A percentile compares a stretch with the other conserved stretches of the same genome.
Conservation (phyloP, 768 basidiomycete genomes). For the Amanita pallidorosea region DNA sequence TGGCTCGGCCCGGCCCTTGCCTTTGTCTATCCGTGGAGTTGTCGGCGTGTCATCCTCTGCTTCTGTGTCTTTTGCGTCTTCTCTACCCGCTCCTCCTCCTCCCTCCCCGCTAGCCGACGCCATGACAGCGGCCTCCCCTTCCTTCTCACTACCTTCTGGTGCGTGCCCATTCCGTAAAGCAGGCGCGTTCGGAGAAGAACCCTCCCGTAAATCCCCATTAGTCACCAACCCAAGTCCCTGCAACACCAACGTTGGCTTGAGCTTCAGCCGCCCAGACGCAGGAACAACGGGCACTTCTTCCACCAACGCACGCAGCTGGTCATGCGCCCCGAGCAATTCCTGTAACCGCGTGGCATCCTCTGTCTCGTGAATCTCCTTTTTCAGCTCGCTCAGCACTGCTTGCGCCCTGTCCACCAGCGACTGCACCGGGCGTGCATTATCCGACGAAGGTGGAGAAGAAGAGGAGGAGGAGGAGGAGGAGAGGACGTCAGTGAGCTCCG, state of each 20-base stretch:
- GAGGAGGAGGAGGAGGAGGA: no score
- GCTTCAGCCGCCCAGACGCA: background rate
- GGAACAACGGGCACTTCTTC: slow-evolving; percentile 30
- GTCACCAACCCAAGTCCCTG: slow-evolving; percentile 34
- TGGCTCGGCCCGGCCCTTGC: slow-evolving; percentile 62
- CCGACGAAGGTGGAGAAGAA: background rate
- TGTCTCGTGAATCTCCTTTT: slow-evolving; percentile 40
- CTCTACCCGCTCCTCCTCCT: slow-evolving; percentile 4
- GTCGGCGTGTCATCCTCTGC: slow-evolving; percentile 28
- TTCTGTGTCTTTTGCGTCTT: slow-evolving; percentile 6
- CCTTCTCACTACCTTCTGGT: slow-evolving; percentile 4
- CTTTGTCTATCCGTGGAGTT: slow-evolving; percentile 68
- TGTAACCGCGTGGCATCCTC: slow-evolving; percentile 52
- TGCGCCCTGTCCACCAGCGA: slow-evolving; percentile 38
- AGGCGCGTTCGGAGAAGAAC: background rate
- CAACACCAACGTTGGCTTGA: slow-evolving; percentile 27
- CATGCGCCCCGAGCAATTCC: slow-evolving; percentile 62
- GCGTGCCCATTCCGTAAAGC: slow-evolving; percentile 7
- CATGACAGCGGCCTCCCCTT: background rate
- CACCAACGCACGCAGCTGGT: slow-evolving; percentile 51
- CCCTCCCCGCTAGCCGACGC: slow-evolving; percentile 4
- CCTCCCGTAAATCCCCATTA: slow-evolving; percentile 10
- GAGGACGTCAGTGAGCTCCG: slow-evolving; percentile 24
- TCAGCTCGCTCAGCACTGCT: slow-evolving; percentile 40
- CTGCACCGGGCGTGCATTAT: slow-evolving; percentile 12